Base-by-base conservation (phyloP, 2,329 filamentous ascomycete species). In the Colletotrichum tropicicola region DNA sequence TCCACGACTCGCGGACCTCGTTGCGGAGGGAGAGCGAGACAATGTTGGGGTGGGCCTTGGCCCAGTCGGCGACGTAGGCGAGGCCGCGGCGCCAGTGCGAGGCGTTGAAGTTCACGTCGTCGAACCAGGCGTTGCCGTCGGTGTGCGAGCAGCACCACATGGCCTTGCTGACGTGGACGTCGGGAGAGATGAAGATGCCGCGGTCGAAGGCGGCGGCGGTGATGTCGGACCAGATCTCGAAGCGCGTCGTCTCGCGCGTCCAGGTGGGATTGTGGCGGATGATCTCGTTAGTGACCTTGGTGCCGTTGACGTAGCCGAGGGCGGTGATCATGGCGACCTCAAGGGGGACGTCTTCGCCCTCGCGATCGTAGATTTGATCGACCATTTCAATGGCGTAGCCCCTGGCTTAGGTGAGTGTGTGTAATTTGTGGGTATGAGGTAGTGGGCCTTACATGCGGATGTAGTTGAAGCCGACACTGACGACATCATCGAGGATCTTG, bases 381-480 rank as follows among this genome's bases (percentile, higher is more conserved):
- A 88, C 75, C 83, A 87, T 85, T 68, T 87, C 80, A 68, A 84
- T 87, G 2, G 85, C 83, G 65, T 83, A 88, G 0, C 84, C 86
- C 66, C 66, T 6, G 73, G 71, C 21, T 71, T 25, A 17, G 1
- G 25, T 35, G 23, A 49, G 15, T 5, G 5, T 8, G 12, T 2
- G 13, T 32, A 1, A 17, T 4, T 7, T 3, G 13, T 3, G 6
- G 27, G 25, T 2, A 3, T 21, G 27, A 49, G 6, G n/a, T 1
- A 9, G 12, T 2, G 23, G 12, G n/a, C 15, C 43, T 61, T 49
- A 61, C 66, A 88, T 73, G 6, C 85, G 82, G 17, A 87, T 82
- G 3, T 82, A 80, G 69, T 88, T 87, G 74, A 87, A 82, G 19
- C 83, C 84, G 3, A 85, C 71, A 59, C 80, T 80, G 62, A 83